Base-by-base conservation (phyloP, 1,284 basidiomycete species). In the Testicularia cyperi region DNA sequence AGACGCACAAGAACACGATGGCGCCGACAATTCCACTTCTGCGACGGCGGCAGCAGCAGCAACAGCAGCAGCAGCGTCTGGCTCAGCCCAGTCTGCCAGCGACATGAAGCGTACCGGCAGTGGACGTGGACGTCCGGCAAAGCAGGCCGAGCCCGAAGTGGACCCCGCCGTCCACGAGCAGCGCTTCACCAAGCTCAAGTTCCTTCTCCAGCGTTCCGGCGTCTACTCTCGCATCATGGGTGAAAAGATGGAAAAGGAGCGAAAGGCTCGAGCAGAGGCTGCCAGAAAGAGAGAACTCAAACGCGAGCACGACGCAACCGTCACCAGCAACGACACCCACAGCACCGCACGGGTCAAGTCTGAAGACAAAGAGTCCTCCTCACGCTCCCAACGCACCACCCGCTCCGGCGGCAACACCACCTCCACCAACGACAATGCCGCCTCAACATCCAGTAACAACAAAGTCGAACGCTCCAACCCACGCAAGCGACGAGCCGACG, bases 221-320 rank as follows among this genome's bases (percentile, higher is more conserved):
- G 64, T 73, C 21, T 75, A 74, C 47, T 64, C 63, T 4, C 56
- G 67, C n/a, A 70, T 75, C 47, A 74, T 75, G 73, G 57, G 67
- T 13, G 68, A 75, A 28, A 72, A 72, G 52, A 70, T 75, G 52
- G 54, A 67, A 31, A 55, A 43, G 44, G 57, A 51, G 26, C 53
- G 47, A 29, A 57, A 61, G 24, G 54, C 44, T 22, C 44, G 53
- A 19, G 51, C 49, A 20, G 52, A 65, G 28, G 39, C 51, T 9
- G 53, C 48, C 27, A 43, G 44, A 24, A 60, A 49, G 33, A 46
- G 46, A 23, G 35, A 56, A n/a, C n/a, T n/a, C n/a, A 35, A 35
- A 22, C 33, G 6, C 13, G 33, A 29, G 45, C 44, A 34, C 35
- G 38, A 27, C 52, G 52, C 30, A 41, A 51, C 9, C 46, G 46